Percentiles rank a stretch among this genome's conserved stretches.
These are phyloP conservation scores for Pistacia vera DNA, from an alignment of 345 rosid species.

Conservation along the genomic window DNA sequence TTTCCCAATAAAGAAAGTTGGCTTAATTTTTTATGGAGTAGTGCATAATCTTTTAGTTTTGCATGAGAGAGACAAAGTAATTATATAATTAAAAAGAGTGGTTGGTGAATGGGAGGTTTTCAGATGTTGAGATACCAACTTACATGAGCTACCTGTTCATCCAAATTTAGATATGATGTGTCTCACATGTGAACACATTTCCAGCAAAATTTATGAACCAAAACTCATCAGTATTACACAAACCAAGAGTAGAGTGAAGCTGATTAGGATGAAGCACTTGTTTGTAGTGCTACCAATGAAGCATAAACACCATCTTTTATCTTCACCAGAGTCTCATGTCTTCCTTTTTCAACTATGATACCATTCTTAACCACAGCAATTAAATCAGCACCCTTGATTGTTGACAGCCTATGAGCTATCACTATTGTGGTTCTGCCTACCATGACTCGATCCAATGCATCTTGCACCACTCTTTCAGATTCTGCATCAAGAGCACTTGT, in stretches of 20 bases:
- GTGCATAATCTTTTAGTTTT: slow-evolving; percentile 1
- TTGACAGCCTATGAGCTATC: slow-evolving; percentile 69
- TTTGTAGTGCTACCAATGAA: slow-evolving; percentile 63
- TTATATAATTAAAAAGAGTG: neutral
- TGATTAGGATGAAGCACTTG: slow-evolving; percentile 27
- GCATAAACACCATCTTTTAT: slow-evolving; percentile 57
- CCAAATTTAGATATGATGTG: neutral
- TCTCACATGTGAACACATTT: neutral
- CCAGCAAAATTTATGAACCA: neutral
- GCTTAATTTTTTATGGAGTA: neutral
- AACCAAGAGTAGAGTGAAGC: no score
- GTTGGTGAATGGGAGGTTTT: slow-evolving; percentile 25
- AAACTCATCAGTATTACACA: no score
- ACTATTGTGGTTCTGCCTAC: slow-evolving; percentile 62
- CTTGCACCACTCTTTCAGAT: slow-evolving; percentile 72
- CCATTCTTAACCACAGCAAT: slow-evolving; percentile 68
- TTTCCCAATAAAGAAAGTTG: slow-evolving; percentile 18
- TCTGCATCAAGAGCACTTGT: slow-evolving; percentile 79
- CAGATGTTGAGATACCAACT: slow-evolving; percentile 28
- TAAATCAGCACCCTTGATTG: slow-evolving; percentile 62
- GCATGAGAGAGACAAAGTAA: neutral
- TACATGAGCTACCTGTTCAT: slow-evolving; percentile 1
- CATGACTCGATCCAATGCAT: slow-evolving; percentile 60
- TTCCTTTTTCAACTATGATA: slow-evolving; percentile 63
- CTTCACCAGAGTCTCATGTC: slow-evolving; percentile 52